Evolutionary conservation across 139 green algal species (phyloP).

Genomic region (Chlamydomonas asymmetrica): DNA sequence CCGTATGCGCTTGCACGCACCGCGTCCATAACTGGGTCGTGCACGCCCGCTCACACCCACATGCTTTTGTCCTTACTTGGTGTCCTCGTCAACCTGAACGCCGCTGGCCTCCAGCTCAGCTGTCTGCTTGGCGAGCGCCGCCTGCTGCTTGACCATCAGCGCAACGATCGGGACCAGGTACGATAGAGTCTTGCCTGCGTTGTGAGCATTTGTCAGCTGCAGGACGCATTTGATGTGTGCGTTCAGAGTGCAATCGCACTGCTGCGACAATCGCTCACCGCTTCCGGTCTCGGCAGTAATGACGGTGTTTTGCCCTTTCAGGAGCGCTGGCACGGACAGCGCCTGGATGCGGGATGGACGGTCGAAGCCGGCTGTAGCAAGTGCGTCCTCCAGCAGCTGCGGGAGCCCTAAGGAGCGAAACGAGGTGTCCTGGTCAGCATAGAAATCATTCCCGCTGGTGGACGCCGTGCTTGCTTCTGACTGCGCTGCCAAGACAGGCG

Average conservation of each 20-base stretch:
- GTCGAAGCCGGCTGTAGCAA: slow-evolving; percentile 46
- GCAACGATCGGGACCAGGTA: slow-evolving; percentile 86
- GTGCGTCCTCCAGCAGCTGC: slow-evolving; percentile 25
- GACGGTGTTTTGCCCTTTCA: slow-evolving; percentile 70
- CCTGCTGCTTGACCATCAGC: slow-evolving; percentile 44
- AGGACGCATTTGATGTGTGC: too few relatives aligned
- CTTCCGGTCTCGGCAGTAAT: slow-evolving; percentile 95
- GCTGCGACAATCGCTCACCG: too few relatives aligned
- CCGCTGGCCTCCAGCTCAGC: neutral
- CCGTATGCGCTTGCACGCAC: too few relatives aligned
- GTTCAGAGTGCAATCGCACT: too few relatives aligned
- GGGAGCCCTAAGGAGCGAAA: slow-evolving; percentile 56
- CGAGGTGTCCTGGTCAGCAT: slow-evolving; percentile 22
- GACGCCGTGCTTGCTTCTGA: neutral
- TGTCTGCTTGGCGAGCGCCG: slow-evolving; percentile 4
- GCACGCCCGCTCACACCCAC: too few relatives aligned
- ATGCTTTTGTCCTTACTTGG: neutral
- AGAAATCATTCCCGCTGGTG: slow-evolving; percentile 56
- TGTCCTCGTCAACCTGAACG: neutral
- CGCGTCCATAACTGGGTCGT: too few relatives aligned
- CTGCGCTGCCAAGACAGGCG: neutral
- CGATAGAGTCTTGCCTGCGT: slow-evolving; percentile 93
- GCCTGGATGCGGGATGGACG: slow-evolving; percentile 62
- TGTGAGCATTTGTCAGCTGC: too few relatives aligned
- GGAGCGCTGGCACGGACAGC: slow-evolving; percentile 55